These are phyloP conservation scores for Cutaneotrichosporon dermatis DNA, from an alignment of 1,284 basidiomycete species.

Conservation along the genomic window DNA sequence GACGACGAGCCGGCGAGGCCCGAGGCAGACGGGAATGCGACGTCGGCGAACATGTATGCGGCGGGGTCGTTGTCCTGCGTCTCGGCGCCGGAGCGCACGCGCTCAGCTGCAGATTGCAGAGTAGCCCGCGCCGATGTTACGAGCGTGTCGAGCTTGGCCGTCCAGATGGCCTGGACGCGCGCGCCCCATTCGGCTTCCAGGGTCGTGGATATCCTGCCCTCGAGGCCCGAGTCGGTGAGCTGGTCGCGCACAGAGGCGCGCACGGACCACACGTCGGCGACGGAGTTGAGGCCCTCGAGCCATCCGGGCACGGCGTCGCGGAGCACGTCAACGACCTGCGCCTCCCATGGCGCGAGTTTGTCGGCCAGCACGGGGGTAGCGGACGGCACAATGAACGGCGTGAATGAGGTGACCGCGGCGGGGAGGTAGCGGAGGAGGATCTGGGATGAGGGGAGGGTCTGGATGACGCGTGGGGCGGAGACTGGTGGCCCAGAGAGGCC, in stretches of 20 bases:
- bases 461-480: slow-evolving; percentile 36
- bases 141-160: slow-evolving; percentile 30
- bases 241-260: slow-evolving; percentile 21
- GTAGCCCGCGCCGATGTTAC: slow-evolving; percentile 21
- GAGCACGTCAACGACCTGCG: slow-evolving; percentile 25
- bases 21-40: slow-evolving; percentile 33
- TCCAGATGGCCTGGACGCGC: slow-evolving; percentile 44
- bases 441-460: slow-evolving; percentile 45
- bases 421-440: slow-evolving; percentile 48
- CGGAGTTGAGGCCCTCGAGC: slow-evolving; percentile 33
- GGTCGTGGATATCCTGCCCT: slow-evolving; percentile 23
- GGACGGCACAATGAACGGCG: slow-evolving; percentile 55
- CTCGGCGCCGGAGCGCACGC: slow-evolving; percentile 17
- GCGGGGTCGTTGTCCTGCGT: slow-evolving; percentile 27
- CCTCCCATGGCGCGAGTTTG: slow-evolving; percentile 39
- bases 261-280: slow-evolving; percentile 44
- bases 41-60: slow-evolving; percentile 38
- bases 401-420: slow-evolving; percentile 39
- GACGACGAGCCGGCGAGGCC: slow-evolving; percentile 17
- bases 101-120: slow-evolving; percentile 25
- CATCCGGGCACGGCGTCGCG: slow-evolving; percentile 31
- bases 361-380: slow-evolving; percentile 54
- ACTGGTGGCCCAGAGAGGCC: slow-evolving; percentile 30
- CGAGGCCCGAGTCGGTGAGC: slow-evolving; percentile 28
- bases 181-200: slow-evolving; percentile 40